phyloP scores from a whole-genome alignment of 345 rosid species.

The Ailanthus altissimus region DNA sequence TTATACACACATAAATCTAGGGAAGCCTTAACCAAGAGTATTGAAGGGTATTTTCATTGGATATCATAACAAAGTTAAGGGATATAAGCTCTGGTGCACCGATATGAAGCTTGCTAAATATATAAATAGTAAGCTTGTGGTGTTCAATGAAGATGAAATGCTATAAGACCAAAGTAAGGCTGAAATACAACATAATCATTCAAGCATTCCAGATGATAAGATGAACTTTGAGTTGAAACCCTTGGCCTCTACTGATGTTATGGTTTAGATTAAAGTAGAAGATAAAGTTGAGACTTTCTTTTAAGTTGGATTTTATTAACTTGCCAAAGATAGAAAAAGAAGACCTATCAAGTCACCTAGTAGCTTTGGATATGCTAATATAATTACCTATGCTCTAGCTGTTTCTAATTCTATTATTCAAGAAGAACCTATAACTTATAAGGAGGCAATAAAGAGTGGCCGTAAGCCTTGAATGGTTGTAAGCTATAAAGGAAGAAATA shows the following conservation, averaged over 20 bases:
- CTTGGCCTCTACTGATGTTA: too few species aligned
- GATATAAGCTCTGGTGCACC: background rate
- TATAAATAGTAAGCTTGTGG: background rate
- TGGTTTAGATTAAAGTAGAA: too few species aligned
- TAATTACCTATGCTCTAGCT: too few species aligned
- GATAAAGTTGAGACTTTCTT: too few species aligned
- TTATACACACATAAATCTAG: too few species aligned
- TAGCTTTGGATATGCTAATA: background rate
- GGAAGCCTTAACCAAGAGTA: too few species aligned
- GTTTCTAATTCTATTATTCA: fast-evolving
- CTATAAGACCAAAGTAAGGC: background rate
- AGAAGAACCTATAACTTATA: too few species aligned
- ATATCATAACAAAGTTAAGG: too few species aligned
- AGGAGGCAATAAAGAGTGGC: too few species aligned
- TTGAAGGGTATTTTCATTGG: too few species aligned
- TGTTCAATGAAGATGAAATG: background rate
- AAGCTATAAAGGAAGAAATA: too few species aligned
- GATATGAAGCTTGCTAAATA: background rate
- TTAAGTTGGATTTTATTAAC: fast-evolving
- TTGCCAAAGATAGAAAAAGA: background rate
- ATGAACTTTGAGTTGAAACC: background rate
- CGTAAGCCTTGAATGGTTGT: too few species aligned
- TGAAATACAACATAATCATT: background rate
- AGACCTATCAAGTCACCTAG: background rate
- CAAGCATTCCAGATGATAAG: background rate